Evolutionary conservation across 768 basidiomycete species (phyloP).

Genomic region (Pleurotus ostreatus): DNA sequence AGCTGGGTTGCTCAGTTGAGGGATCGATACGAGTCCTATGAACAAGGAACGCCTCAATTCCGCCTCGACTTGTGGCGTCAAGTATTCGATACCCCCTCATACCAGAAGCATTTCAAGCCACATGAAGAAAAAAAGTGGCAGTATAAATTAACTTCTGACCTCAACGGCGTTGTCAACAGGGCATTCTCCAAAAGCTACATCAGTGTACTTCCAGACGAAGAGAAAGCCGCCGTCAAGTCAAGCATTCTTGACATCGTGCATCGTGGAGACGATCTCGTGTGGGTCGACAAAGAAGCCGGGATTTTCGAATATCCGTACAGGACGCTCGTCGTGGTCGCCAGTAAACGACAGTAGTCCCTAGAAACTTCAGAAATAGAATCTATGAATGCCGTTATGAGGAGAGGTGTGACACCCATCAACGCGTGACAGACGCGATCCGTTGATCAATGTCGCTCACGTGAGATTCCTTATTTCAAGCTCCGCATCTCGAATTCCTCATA

Average conservation of each 20-base stretch:
- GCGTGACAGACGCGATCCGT: constrained; percentile 8
- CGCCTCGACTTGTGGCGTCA: constrained; percentile 72
- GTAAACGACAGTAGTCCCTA: neutral
- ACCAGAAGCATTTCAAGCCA: constrained; percentile 53
- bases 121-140: constrained; percentile 54
- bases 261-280: constrained; percentile 57
- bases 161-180: constrained; percentile 57
- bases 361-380: neutral
- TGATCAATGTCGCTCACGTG: constrained; percentile 8
- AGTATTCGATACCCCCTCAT: constrained; percentile 60
- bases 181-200: constrained; percentile 86
- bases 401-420: neutral
- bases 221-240: constrained; percentile 47
- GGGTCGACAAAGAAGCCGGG: constrained; percentile 73
- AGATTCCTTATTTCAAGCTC: constrained; percentile 5
- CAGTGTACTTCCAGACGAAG: constrained; percentile 52
- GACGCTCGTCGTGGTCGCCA: constrained; percentile 48
- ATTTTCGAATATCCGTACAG: constrained; percentile 81
- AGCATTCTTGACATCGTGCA: constrained; percentile 54
- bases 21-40: constrained; percentile 63
- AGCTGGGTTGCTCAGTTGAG: constrained; percentile 76
- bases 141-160: constrained; percentile 48
- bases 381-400: neutral
- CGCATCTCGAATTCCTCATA: constrained; percentile 11
- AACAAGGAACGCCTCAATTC: constrained; percentile 78